Conservation (phyloP, 176 grass and related monocot species). For the Ensete ventricosum region DNA sequence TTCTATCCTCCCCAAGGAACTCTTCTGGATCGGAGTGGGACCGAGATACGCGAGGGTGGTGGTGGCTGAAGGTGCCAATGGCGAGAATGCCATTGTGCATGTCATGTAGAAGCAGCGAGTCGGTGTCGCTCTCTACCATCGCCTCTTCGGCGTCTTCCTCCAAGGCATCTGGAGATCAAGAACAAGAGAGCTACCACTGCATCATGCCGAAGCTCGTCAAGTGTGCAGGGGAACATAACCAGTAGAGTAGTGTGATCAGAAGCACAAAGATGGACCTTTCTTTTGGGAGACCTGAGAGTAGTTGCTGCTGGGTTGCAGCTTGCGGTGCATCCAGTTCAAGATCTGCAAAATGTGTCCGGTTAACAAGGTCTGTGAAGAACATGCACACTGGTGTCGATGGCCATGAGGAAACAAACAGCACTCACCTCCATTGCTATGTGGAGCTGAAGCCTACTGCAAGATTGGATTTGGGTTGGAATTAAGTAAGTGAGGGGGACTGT, state of each 20-base stretch:
- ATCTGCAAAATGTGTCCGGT: slow-evolving; percentile 18
- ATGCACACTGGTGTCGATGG: no score
- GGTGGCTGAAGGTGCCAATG: slow-evolving; percentile 66
- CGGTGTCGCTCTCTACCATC: slow-evolving; percentile 51
- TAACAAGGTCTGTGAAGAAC: neutral
- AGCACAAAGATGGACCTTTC: slow-evolving; percentile 26
- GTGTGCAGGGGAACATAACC: no score
- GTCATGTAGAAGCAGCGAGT: slow-evolving; percentile 65
- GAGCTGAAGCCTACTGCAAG: no score
- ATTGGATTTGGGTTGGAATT: no score
- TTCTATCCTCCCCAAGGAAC: slow-evolving; percentile 11
- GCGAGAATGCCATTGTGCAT: slow-evolving; percentile 64
- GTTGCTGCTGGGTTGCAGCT: slow-evolving; percentile 49
- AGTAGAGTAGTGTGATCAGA: no score
- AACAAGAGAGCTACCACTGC: neutral
- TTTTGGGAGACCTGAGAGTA: slow-evolving; percentile 44
- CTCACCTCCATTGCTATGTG: no score
- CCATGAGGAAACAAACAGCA: no score
- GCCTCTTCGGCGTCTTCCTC: slow-evolving; percentile 43
- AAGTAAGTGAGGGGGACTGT: no score
- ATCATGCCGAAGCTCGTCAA: neutral
- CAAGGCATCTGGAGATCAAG: neutral
- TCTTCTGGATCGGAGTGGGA: slow-evolving; percentile 27
- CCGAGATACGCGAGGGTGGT: slow-evolving; percentile 35
- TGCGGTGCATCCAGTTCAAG: slow-evolving; percentile 60